phyloP scores from a whole-genome alignment of 2,329 filamentous ascomycete genomes.

The Leptographium wingfieldii region DNA sequence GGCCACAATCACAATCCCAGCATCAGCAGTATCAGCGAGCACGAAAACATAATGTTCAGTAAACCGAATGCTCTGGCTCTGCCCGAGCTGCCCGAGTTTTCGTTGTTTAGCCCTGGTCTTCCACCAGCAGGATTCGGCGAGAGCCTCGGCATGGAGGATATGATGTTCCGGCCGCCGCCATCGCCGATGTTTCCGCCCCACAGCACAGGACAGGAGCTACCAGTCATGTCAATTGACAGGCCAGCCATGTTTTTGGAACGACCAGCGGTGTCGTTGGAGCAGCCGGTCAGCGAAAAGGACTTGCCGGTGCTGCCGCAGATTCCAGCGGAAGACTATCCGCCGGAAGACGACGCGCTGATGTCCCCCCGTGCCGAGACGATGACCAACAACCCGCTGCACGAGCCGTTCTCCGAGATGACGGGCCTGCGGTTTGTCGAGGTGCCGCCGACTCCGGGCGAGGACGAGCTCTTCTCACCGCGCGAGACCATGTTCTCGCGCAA shows the following conservation, averaged over 20 bases:
- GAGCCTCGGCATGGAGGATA: not conserved
- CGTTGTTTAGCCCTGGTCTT: not conserved
- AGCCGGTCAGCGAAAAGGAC: not conserved
- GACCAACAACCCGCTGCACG: conserved; percentile 53
- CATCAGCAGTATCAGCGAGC: conserved; percentile 3
- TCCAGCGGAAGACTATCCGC: conserved; percentile 12
- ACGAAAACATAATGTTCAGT: conserved; percentile 13
- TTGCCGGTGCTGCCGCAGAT: conserved; percentile 3
- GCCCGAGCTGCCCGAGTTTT: not conserved
- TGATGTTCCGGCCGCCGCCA: conserved; percentile 20
- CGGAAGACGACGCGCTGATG: conserved; percentile 37
- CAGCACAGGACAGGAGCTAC: conserved; percentile 4
- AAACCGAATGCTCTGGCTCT: conserved; percentile 8
- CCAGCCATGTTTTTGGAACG: too few species aligned
- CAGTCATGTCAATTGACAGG: not conserved
- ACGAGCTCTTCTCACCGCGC: conserved; percentile 39
- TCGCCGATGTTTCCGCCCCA: conserved; percentile 9
- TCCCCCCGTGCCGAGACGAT: conserved; percentile 63
- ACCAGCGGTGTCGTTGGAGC: not conserved
- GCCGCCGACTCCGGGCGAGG: conserved; percentile 36
- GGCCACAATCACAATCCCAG: conserved; percentile 9
- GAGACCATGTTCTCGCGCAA: conserved; percentile 41
- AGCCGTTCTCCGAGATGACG: conserved; percentile 27
- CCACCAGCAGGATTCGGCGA: not conserved
- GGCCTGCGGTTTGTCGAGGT: conserved; percentile 41